These are phyloP conservation scores for Auricularia cornea DNA, from an alignment of 768 basidiomycete genomes.

Conservation along the genomic window DNA sequence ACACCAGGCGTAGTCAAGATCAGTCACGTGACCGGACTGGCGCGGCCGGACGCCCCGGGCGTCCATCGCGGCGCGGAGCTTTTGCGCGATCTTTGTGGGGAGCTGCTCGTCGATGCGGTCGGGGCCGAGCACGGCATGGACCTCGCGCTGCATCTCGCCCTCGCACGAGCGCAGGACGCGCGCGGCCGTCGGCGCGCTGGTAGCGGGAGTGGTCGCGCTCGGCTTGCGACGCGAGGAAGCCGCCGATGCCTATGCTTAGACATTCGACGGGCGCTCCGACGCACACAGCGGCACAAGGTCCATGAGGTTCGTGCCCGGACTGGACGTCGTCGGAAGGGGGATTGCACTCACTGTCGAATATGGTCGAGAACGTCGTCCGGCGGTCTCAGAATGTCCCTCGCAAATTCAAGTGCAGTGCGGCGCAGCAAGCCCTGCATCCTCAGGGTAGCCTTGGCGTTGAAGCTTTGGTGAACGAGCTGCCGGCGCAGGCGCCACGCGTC, in stretches of 20 bases:
- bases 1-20: too few relatives aligned
- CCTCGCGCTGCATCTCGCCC: slow-evolving; percentile 95
- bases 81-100: too few relatives aligned
- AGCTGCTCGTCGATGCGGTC: slow-evolving; percentile 82
- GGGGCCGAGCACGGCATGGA: slow-evolving; percentile 76
- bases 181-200: slow-evolving; percentile 59
- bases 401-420: too few relatives aligned
- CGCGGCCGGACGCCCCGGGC: too few relatives aligned
- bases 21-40: too few relatives aligned
- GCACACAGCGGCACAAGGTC: slow-evolving; percentile 32
- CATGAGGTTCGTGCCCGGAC: slow-evolving; percentile 23
- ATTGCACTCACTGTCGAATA: too few relatives aligned
- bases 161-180: slow-evolving; percentile 85
- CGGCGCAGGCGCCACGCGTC: too few relatives aligned
- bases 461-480: neutral
- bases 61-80: too few relatives aligned
- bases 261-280: too few relatives aligned
- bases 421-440: too few relatives aligned
- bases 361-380: too few relatives aligned
- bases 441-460: neutral
- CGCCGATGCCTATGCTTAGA: slow-evolving; percentile 98
- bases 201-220: too few relatives aligned
- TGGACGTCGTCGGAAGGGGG: slow-evolving; percentile 22
- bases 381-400: slow-evolving; percentile 13
- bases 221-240: slow-evolving; percentile 78